phyloP scores from a whole-genome alignment of 2,329 filamentous ascomycete genomes.

The Teratosphaeria viscida region DNA sequence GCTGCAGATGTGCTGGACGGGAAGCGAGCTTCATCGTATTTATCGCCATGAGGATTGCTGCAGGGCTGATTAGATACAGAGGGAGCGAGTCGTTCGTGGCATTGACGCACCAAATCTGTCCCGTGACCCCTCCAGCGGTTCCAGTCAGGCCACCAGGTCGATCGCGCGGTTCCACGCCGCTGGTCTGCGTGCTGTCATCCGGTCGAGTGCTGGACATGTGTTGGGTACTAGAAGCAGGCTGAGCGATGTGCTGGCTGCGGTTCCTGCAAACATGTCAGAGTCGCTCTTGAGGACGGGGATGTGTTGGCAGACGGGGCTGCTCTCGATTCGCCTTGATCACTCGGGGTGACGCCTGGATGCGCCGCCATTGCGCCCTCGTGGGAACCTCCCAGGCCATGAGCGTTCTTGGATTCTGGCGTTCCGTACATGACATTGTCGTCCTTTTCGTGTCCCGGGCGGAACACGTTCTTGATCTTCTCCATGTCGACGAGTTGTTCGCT shows the following conservation, averaged over 20 bases:
- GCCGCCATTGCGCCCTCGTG: neutral
- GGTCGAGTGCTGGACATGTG: neutral
- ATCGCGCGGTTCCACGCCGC: neutral
- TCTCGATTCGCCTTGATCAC: slow-evolving; percentile 1
- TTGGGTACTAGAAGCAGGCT: neutral
- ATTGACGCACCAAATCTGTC: neutral
- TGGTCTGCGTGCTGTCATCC: neutral
- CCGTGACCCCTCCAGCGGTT: neutral
- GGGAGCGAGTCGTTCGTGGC: neutral
- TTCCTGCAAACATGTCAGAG: neutral
- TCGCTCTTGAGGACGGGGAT: neutral
- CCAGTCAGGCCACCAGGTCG: neutral
- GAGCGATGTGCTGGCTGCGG: neutral
- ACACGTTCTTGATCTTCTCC: slow-evolving; percentile 8
- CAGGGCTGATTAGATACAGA: neutral
- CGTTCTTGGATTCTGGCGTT: slow-evolving; percentile 4
- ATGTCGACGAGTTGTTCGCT: neutral
- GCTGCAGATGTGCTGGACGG: neutral
- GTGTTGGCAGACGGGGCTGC: neutral
- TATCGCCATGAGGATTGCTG: slow-evolving; percentile 9
- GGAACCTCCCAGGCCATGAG: neutral
- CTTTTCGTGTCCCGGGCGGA: slow-evolving; percentile 18
- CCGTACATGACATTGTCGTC: slow-evolving; percentile 25
- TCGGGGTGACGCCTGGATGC: slow-evolving; percentile 2
- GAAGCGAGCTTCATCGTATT: slow-evolving; percentile 10